phyloP scores from a whole-genome alignment of 2,329 filamentous ascomycete genomes.

The Penicillium vulpinum region DNA sequence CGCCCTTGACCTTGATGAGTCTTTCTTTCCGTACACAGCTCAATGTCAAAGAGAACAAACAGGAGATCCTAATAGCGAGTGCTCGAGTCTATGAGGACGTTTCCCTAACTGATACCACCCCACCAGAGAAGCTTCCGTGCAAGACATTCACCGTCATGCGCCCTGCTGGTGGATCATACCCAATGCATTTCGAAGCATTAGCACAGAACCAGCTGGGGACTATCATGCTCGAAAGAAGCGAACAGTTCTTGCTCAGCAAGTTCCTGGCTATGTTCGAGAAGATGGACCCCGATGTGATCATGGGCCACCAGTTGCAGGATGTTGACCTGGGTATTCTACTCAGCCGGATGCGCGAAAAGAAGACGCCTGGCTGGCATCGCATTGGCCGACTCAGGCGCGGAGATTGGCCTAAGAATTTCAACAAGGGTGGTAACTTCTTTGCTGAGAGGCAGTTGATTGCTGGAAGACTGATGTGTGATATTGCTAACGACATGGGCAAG shows the following conservation, averaged over 20 bases:
- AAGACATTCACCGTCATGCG: constrained; percentile 90
- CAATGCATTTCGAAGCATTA: constrained; percentile 80
- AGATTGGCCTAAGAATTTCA: constrained; percentile 84
- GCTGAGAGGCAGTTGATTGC: constrained; percentile 86
- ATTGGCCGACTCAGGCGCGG: constrained; percentile 81
- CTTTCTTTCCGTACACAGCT: constrained; percentile 82
- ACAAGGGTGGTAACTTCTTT: constrained; percentile 85
- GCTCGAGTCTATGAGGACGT: constrained; percentile 91
- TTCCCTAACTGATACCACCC: constrained; percentile 80
- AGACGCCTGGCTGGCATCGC: constrained; percentile 90
- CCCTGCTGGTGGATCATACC: constrained; percentile 73
- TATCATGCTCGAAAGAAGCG: constrained; percentile 78
- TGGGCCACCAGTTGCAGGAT: constrained; percentile 95
- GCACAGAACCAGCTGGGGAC: constrained; percentile 72
- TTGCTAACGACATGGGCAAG: constrained; percentile 95
- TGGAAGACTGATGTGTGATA: constrained; percentile 86
- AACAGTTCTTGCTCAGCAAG: constrained; percentile 80
- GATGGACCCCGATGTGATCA: constrained; percentile 87
- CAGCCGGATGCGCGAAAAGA: constrained; percentile 82
- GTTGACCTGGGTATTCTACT: constrained; percentile 92
- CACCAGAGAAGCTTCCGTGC: constrained; percentile 83
- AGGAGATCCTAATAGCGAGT: constrained; percentile 90
- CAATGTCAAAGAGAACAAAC: constrained; percentile 91
- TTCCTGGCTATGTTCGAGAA: constrained; percentile 86
- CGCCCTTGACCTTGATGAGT: constrained; percentile 94